phyloP scores from a whole-genome alignment of 1,284 basidiomycete species.

The Sanghuangporus baumii region DNA sequence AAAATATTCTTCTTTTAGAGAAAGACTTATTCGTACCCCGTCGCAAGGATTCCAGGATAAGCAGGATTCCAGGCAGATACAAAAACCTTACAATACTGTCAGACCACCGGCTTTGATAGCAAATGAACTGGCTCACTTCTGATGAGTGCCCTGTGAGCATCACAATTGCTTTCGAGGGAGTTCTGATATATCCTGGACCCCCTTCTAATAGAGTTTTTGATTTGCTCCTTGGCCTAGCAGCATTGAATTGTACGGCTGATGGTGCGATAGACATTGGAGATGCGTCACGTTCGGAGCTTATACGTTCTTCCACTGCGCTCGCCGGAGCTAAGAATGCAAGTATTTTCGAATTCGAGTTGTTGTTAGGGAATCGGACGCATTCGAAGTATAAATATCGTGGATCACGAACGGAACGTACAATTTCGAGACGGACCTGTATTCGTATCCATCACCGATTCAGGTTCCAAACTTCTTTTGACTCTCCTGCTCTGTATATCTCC shows the following conservation, averaged over 20 bases:
- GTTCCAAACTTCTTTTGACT: slow-evolving; percentile 16
- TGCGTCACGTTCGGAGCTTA: slow-evolving; percentile 2
- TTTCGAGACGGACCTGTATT: not conserved
- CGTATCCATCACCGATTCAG: slow-evolving; percentile 9
- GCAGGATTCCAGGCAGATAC: slow-evolving; percentile 76
- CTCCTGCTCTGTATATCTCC: slow-evolving; percentile 16
- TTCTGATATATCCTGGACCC: slow-evolving; percentile 14
- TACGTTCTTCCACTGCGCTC: not conserved
- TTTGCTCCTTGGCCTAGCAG: slow-evolving; percentile 2
- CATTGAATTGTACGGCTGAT: slow-evolving; percentile 5
- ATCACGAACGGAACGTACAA: not conserved
- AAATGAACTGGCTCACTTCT: slow-evolving; percentile 41
- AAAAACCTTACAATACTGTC: slow-evolving; percentile 51
- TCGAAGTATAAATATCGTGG: not conserved
- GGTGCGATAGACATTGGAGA: slow-evolving; percentile 9
- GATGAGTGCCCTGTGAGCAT: slow-evolving; percentile 54
- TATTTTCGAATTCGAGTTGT: not conserved
- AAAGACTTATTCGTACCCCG: slow-evolving; percentile 48
- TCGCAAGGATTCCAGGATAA: slow-evolving; percentile 56
- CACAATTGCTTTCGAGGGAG: slow-evolving; percentile 33
- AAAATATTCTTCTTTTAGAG: not conserved
- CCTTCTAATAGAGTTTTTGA: slow-evolving; percentile 1
- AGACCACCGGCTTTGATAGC: not conserved
- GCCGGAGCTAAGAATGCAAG: not conserved
- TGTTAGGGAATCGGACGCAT: not conserved